A percentile compares a stretch with the other conserved stretches of the same genome.
phyloP scores from a whole-genome alignment of 495 filamentous ascomycete genomes.

The Xylaria acuta region DNA sequence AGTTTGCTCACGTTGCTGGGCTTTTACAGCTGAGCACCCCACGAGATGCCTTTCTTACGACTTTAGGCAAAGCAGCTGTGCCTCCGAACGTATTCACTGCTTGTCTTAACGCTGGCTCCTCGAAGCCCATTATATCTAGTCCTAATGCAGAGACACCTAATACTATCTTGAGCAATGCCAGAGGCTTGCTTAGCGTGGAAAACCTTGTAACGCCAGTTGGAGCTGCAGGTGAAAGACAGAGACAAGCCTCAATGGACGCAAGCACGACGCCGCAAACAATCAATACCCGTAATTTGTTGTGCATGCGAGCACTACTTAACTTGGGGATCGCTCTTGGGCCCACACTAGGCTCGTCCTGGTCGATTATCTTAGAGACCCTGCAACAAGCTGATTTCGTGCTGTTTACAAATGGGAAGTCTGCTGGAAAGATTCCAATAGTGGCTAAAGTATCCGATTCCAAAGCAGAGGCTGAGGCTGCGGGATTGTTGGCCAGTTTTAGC shows the following conservation, averaged over 20 bases:
- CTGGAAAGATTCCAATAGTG: conserved; percentile 52
- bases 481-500: conserved; percentile 67
- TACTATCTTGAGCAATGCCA: conserved; percentile 65
- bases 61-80: conserved; percentile 88
- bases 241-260: conserved; percentile 60
- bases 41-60: conserved; percentile 92
- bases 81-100: conserved; percentile 75
- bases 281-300: conserved; percentile 87
- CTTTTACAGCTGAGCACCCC: conserved; percentile 83
- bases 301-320: conserved; percentile 87
- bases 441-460: conserved; percentile 49
- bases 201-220: conserved; percentile 60
- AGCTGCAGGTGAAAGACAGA: conserved; percentile 54
- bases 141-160: conserved; percentile 52
- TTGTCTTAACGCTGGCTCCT: conserved; percentile 55
- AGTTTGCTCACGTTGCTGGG: conserved; percentile 93
- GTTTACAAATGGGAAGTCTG: conserved; percentile 61
- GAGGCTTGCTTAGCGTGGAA: conserved; percentile 70
- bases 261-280: conserved; percentile 57
- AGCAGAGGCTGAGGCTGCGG: conserved; percentile 52
- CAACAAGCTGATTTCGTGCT: conserved; percentile 90
- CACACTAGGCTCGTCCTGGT: conserved; percentile 83
- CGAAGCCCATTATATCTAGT: conserved; percentile 47
- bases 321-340: conserved; percentile 93
- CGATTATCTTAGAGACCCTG: conserved; percentile 86